Percentiles rank a stretch among this genome's conserved stretches.
Evolutionary conservation across 2,329 filamentous ascomycete species (phyloP).

Genomic region (Hymenoscyphus infarciens): DNA sequence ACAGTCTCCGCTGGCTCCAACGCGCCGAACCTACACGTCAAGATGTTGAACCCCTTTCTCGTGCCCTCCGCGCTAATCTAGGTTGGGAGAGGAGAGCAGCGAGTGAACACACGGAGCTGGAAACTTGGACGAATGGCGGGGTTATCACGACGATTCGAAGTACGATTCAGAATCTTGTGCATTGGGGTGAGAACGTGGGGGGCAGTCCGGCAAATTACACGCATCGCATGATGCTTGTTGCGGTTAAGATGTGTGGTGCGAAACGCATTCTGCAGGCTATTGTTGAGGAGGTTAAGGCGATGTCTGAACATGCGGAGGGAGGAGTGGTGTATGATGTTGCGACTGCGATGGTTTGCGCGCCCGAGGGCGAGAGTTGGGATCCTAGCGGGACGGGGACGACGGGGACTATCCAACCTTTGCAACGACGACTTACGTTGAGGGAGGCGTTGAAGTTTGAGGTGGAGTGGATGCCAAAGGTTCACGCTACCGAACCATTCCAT

Average conservation of each 20-base stretch:
- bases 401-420: conserved; percentile 16
- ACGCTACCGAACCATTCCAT: conserved; percentile 27
- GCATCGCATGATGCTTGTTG: conserved; percentile 64
- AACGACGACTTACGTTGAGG: conserved; percentile 32
- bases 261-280: conserved; percentile 58
- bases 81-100: conserved; percentile 57
- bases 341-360: conserved; percentile 65
- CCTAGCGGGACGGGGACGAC: conserved; percentile 8
- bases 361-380: conserved; percentile 43
- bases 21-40: conserved; percentile 63
- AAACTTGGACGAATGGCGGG: conserved; percentile 62
- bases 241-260: conserved; percentile 58
- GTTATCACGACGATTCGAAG: conserved; percentile 56
- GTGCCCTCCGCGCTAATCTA: conserved; percentile 58
- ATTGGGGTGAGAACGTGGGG: conserved; percentile 60
- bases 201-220: conserved; percentile 64
- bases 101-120: conserved; percentile 63
- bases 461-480: conserved; percentile 29
- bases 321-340: conserved; percentile 62
- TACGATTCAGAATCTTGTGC: conserved; percentile 58
- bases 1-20: conserved; percentile 63
- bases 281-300: conserved; percentile 63
- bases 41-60: conserved; percentile 66
- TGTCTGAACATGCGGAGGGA: conserved; percentile 52
- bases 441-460: conserved; percentile 33